These are phyloP conservation scores for Trichoderma asperelloides DNA, from an alignment of 495 filamentous ascomycete genomes.

Conservation along the genomic window DNA sequence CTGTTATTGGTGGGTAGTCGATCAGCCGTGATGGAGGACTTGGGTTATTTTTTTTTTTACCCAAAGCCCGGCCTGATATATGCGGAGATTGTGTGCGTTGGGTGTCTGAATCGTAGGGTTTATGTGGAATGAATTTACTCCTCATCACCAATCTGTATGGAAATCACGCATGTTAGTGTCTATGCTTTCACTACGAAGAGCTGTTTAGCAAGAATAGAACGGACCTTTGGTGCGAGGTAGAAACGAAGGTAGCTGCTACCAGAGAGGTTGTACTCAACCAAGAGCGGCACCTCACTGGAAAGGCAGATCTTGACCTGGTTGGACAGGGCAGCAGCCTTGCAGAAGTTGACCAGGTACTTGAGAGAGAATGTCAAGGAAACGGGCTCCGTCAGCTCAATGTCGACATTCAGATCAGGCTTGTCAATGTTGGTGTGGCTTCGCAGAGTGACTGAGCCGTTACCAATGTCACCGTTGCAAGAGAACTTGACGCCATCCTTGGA, in stretches of 20 bases:
- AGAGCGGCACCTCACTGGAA: conserved; percentile 89
- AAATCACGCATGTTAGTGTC: conserved; percentile 14
- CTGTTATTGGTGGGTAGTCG: neutral
- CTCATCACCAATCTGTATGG: conserved; percentile 74
- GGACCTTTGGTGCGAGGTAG: conserved; percentile 95
- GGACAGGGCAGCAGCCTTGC: conserved; percentile 88
- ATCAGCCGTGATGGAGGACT: neutral
- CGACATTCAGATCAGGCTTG: conserved; percentile 76
- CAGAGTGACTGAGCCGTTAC: conserved; percentile 85
- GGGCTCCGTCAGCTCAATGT: conserved; percentile 85
- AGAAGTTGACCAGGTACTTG: conserved; percentile 99
- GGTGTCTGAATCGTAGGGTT: neutral
- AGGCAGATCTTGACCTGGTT: conserved; percentile 79
- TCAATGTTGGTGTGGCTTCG: conserved; percentile 85
- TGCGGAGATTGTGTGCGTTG: neutral
- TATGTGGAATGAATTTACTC: conserved; percentile 45
- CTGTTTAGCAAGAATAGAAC: conserved; percentile 13
- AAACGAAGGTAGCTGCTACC: conserved; percentile 87
- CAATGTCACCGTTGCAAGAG: conserved; percentile 88
- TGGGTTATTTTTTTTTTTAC: neutral
- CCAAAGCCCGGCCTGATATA: neutral
- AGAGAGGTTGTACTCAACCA: conserved; percentile 80
- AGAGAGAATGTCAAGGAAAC: conserved; percentile 96
- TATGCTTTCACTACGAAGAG: neutral
- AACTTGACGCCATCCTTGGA: conserved; percentile 98